These are phyloP conservation scores for Coprinellus aureogranulatus DNA, from an alignment of 768 basidiomycete species.

Conservation along the genomic window DNA sequence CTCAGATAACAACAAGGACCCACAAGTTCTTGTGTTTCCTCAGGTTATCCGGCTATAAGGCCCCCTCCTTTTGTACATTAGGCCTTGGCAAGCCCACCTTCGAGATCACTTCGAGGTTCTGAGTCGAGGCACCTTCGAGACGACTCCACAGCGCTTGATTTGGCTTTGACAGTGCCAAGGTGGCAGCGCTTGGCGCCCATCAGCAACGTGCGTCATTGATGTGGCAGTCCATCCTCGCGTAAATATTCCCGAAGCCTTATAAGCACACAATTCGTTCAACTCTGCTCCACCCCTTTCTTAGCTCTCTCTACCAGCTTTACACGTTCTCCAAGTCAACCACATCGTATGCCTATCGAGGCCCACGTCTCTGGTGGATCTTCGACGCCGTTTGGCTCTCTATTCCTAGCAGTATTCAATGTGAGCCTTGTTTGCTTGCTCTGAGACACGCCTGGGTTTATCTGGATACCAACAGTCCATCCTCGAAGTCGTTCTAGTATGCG, in stretches of 20 bases:
- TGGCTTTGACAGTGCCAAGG: too few relatives aligned
- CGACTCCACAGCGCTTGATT: too few relatives aligned
- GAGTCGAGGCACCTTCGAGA: too few relatives aligned
- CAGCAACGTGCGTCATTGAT: background rate
- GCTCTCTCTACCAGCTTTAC: background rate
- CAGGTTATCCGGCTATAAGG: too few relatives aligned
- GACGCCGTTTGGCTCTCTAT: slow-evolving; percentile 31
- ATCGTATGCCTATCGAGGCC: slow-evolving; percentile 7
- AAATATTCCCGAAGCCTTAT: background rate
- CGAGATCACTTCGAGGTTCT: too few relatives aligned
- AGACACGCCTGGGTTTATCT: background rate
- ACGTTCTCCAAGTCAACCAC: background rate
- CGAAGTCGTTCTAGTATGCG: slow-evolving; percentile 83
- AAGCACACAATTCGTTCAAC: background rate
- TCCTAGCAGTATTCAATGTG: slow-evolving; percentile 60
- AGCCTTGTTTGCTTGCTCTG: slow-evolving; percentile 8
- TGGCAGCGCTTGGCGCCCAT: too few relatives aligned
- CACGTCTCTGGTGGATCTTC: slow-evolving; percentile 2
- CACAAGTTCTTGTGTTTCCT: too few relatives aligned
- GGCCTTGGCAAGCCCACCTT: too few relatives aligned
- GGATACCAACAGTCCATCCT: slow-evolving; percentile 69
- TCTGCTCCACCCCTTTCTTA: background rate
- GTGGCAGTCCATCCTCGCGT: background rate
- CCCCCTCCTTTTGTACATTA: too few relatives aligned
- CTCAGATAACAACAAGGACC: too few relatives aligned